Base-by-base conservation (phyloP, 345 rosid species). In the Eucalyptus guilfoylei region DNA sequence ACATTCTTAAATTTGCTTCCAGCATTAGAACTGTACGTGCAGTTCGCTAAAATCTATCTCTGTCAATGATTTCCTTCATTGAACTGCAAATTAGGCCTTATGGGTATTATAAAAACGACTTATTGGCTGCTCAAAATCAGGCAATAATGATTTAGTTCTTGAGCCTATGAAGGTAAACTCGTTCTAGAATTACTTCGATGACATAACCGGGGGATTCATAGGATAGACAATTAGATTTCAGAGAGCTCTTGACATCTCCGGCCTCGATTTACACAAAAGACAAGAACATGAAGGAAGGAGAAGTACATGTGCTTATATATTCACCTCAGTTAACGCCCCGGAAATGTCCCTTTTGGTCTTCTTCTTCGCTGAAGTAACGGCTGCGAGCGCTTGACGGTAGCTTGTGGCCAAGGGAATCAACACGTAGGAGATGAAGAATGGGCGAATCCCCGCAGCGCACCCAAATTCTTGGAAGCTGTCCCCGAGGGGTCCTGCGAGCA, bases 301-400 rank as follows among this genome's bases (percentile, higher is more conserved):
- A 87, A 54, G 26, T 11, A 54, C 72, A 49, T 88, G 60, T 17
- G 40, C 81, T 72, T 72, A 9, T 34, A 17, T 72, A 87, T 30
- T 14, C 81, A 94, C 95, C 95, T 93, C 93, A 10, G 94, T 87
- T 87, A 94, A 89, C 32, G 95, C 89, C 49, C 92, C 87, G 87
- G 96, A 94, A n/a, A 30, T 85, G 6, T 90, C 92, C 49, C 89
- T 88, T 30, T 89, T 86, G 26, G 92, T 90, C 89, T 91, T 93
- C 67, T 90, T 72, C 21, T 45, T 90, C 8, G 91, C 94, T 62
- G 94, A 90, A 55, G 60, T 11, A 19, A 94, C 44, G 10, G 90
- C 90, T 14, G 12, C 45, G 1, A 85, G 60, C 19, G 87, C 88
- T 80, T 86, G 91, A 85, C 80, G 90, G 91, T 90, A 93, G 88